Percentiles rank a stretch among this genome's conserved stretches.
These are phyloP conservation scores for Globisporangium recalcitrans DNA, from an alignment of 352 stramenopile species.

Conservation along the genomic window DNA sequence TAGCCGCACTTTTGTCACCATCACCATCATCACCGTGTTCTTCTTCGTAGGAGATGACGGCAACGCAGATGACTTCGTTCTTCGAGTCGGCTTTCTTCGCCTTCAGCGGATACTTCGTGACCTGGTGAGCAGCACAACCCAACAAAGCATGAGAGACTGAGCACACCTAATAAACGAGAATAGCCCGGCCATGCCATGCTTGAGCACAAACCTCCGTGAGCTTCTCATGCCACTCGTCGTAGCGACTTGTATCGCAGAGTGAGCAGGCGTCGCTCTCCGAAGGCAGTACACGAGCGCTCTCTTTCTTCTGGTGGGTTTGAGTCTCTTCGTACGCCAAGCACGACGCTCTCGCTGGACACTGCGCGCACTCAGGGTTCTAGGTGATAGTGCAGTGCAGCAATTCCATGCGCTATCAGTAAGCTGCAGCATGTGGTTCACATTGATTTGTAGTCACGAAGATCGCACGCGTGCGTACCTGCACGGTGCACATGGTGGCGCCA, in stretches of 20 bases:
- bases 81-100: constrained; percentile 74
- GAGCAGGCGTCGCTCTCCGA: constrained; percentile 27
- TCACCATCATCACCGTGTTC: constrained; percentile 2
- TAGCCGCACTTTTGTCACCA: background rate
- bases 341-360: constrained; percentile 54
- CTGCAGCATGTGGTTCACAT: background rate
- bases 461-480: constrained; percentile 50
- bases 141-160: background rate
- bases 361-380: constrained; percentile 67
- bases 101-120: constrained; percentile 79
- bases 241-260: constrained; percentile 61
- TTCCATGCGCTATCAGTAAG: background rate
- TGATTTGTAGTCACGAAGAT: background rate
- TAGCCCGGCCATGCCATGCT: background rate
- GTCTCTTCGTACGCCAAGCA: constrained; percentile 72
- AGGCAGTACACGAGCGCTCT: background rate
- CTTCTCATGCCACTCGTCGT: constrained; percentile 45
- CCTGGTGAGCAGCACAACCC: constrained; percentile 21
- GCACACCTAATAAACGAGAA: background rate
- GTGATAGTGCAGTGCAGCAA: background rate
- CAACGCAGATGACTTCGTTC: constrained; percentile 71
- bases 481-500: constrained; percentile 93
- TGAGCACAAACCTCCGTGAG: constrained; percentile 13
- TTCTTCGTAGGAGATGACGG: constrained; percentile 52
- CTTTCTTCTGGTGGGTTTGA: constrained; percentile 9